Base-by-base conservation (phyloP, 306 rosid genomes). In the Medicago lupulina region DNA sequence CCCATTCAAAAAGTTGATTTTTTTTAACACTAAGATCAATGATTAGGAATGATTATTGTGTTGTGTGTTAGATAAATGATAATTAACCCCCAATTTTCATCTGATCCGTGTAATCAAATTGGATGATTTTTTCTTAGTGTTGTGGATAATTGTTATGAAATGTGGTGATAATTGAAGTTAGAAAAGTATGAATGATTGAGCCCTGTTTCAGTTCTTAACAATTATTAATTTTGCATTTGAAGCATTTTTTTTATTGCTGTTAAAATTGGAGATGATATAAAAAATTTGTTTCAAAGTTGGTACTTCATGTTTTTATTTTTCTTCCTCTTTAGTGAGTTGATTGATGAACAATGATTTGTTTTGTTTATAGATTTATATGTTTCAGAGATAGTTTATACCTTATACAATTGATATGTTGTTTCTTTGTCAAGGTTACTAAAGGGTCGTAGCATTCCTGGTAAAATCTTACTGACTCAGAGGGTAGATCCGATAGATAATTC, bases 371-470 rank as follows among this genome's bases (percentile, higher is more conserved):
- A 39, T 66, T 66, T 74, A 15, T 57, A 10, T 21, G 34, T 75
- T 68, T 59, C 64, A 36, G 18, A 0, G 40, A 73, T 65, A 28
- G 38, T 31, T 11, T 72, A 25, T 76, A 10, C 19, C 21, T 36
- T 57, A 19, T 77, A 46, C 15, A 73, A 53, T 82, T 79, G 44
- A 7, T 58, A 9, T 70, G 14, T 60, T 54, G 12, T 63, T 84
- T 71, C n/a, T 80, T 75, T 70, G 75, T 74, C 28, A 81, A 94
- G 98, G 87, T 85, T 94, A 76, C 96, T 91, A 77, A 94, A 91
- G 82, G 98, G 98, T 71, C 97, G 97, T 50, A 86, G 89, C 71
- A 91, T 94, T 70, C 98, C 98, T 15, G 98, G 98, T 61, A 94
- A 94, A 85, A 87, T 91, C 36, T 77, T 94, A 39, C 79, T 91